These are phyloP conservation scores for Colletotrichum spaethianum DNA, from an alignment of 2,329 filamentous ascomycete species.

Conservation along the genomic window DNA sequence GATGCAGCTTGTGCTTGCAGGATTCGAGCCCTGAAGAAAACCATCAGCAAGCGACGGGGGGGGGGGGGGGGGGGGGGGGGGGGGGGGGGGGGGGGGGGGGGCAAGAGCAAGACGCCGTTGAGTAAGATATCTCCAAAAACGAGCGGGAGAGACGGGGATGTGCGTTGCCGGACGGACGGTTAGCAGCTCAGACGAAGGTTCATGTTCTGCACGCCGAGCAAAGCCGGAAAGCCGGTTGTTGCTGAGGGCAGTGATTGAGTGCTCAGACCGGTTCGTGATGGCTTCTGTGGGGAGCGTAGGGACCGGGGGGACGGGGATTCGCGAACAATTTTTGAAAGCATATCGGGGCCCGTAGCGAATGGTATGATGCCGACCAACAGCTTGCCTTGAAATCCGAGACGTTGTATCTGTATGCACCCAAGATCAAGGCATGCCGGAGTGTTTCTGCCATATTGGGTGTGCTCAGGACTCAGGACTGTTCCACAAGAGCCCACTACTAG, in stretches of 20 bases:
- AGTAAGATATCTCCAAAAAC: background rate
- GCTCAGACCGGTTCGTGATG: conserved; percentile 32
- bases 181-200: background rate
- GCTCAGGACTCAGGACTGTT: background rate
- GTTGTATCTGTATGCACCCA: background rate
- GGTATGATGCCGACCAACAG: conserved; percentile 11
- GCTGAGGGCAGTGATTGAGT: conserved; percentile 15
- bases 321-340: background rate
- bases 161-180: background rate
- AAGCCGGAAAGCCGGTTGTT: conserved; percentile 27
- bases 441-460: conserved; percentile 28
- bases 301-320: conserved; percentile 12
- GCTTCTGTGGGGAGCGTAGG: conserved; percentile 26
- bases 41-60: conserved; percentile 4
- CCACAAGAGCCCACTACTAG: background rate
- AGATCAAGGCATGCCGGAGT: conserved; percentile 7
- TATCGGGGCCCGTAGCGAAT: conserved; percentile 4
- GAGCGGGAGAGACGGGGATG: background rate
- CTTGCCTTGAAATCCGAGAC: conserved; percentile 20
- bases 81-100: background rate
- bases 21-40: conserved; percentile 25
- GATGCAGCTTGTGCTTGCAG: conserved; percentile 33
- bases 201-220: conserved; percentile 7
- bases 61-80: too few relatives aligned
- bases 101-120: background rate